These are phyloP conservation scores for Blastobotrys attinorum DNA, from an alignment of 805 yeast species.

Conservation along the genomic window DNA sequence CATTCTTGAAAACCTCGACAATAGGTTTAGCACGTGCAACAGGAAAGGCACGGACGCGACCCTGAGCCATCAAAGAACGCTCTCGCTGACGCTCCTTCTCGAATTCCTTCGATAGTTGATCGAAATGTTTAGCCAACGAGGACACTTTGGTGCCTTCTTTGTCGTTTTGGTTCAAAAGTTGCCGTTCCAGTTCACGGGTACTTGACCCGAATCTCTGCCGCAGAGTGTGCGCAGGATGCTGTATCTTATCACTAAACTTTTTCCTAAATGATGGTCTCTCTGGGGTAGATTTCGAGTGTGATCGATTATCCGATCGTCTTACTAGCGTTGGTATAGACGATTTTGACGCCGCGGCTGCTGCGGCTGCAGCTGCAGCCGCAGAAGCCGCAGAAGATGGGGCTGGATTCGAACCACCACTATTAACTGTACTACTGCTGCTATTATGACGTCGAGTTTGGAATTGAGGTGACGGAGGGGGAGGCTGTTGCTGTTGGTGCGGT, in stretches of 20 bases:
- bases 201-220: constrained; percentile 14
- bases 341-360: neutral
- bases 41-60: constrained; percentile 61
- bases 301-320: neutral
- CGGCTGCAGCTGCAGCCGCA: neutral
- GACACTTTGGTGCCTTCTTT: constrained; percentile 22
- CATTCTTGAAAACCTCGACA: constrained; percentile 83
- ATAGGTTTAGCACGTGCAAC: constrained; percentile 73
- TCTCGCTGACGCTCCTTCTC: constrained; percentile 81
- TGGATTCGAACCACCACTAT: neutral
- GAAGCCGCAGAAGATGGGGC: neutral
- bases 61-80: constrained; percentile 49
- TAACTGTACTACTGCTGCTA: no score
- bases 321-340: neutral
- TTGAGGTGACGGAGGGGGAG: no score
- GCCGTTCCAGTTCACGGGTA: constrained; percentile 20
- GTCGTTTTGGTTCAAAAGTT: constrained; percentile 11
- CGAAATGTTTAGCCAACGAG: constrained; percentile 54
- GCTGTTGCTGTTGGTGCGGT: no score
- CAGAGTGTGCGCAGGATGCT: constrained; percentile 12
- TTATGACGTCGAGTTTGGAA: no score
- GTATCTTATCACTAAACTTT: constrained; percentile 12
- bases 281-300: neutral
- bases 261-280: constrained; percentile 5
- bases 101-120: constrained; percentile 74